phyloP scores from a whole-genome alignment of 371 early-diverging fungal species.

The Haplosporangium sp. region DNA sequence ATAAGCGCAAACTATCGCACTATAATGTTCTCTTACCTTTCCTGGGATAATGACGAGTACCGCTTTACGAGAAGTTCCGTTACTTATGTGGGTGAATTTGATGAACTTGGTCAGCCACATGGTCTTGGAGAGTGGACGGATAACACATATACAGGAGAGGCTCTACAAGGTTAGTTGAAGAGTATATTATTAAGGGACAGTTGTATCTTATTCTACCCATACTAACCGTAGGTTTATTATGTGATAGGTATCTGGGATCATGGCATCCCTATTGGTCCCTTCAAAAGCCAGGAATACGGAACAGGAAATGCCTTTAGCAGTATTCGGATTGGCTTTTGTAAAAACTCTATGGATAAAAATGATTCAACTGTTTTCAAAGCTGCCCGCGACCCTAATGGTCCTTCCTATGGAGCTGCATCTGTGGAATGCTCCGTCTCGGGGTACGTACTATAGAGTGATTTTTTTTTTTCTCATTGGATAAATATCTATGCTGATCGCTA shows the following conservation, averaged over 20 bases:
- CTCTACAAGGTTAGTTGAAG: constrained; percentile 23
- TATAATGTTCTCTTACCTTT: constrained; percentile 48
- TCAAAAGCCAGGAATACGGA: constrained; percentile 60
- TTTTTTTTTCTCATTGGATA: background rate
- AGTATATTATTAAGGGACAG: too few relatives aligned
- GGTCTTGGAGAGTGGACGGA: constrained; percentile 63
- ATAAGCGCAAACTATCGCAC: constrained; percentile 31
- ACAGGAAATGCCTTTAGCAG: constrained; percentile 60
- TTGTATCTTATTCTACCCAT: background rate
- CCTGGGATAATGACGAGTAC: constrained; percentile 54
- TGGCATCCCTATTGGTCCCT: constrained; percentile 62
- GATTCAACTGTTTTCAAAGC: constrained; percentile 33
- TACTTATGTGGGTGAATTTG: constrained; percentile 57
- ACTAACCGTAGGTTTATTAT: background rate
- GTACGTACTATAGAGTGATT: constrained; percentile 14
- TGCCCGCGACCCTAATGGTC: constrained; percentile 39
- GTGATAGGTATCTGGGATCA: constrained; percentile 57
- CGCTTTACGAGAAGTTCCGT: constrained; percentile 32
- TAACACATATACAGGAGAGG: constrained; percentile 58
- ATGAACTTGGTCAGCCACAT: constrained; percentile 57
- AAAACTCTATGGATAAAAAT: constrained; percentile 45
- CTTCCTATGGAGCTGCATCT: constrained; percentile 55
- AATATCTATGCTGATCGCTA: background rate
- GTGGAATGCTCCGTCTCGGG: constrained; percentile 64
- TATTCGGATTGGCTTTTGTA: constrained; percentile 58